Evolutionary conservation across 1,139 yeast species (phyloP).

Genomic region (Nakaseomyces glabratus): DNA sequence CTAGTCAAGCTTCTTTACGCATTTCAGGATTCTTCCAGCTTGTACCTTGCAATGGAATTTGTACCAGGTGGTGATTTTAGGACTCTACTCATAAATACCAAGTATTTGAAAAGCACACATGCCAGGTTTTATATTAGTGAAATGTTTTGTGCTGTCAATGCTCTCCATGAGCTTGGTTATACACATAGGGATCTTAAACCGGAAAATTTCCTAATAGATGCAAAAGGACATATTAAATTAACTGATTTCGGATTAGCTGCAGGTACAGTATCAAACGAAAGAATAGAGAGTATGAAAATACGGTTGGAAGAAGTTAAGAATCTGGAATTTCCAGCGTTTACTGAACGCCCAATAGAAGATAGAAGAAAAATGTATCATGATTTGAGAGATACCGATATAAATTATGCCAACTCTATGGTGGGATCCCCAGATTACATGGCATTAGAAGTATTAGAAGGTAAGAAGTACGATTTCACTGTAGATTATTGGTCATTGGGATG

Average conservation of each 20-base stretch:
- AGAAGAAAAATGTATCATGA: constrained; percentile 79
- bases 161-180: constrained; percentile 88
- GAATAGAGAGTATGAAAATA: constrained; percentile 87
- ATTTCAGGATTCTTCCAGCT: constrained; percentile 85
- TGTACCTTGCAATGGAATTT: constrained; percentile 95
- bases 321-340: constrained; percentile 50
- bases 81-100: constrained; percentile 86
- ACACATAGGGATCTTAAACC: constrained; percentile 97
- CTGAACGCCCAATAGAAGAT: constrained; percentile 68
- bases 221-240: constrained; percentile 89
- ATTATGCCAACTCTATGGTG: constrained; percentile 88
- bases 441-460: constrained; percentile 89
- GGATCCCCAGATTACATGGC: constrained; percentile 99
- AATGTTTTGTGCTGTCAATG: constrained; percentile 92
- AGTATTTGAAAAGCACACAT: constrained; percentile 86
- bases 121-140: constrained; percentile 92
- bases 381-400: constrained; percentile 54
- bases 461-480: constrained; percentile 86
- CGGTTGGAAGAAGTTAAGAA: constrained; percentile 75
- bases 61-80: constrained; percentile 99
- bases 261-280: constrained; percentile 85
- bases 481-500: constrained; percentile 99
- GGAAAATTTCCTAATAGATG: constrained; percentile 89
- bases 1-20: constrained; percentile 87
- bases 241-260: constrained; percentile 98